Evolutionary conservation across 371 early-diverging fungal species (phyloP).

Genomic region (Mortierella sp.): DNA sequence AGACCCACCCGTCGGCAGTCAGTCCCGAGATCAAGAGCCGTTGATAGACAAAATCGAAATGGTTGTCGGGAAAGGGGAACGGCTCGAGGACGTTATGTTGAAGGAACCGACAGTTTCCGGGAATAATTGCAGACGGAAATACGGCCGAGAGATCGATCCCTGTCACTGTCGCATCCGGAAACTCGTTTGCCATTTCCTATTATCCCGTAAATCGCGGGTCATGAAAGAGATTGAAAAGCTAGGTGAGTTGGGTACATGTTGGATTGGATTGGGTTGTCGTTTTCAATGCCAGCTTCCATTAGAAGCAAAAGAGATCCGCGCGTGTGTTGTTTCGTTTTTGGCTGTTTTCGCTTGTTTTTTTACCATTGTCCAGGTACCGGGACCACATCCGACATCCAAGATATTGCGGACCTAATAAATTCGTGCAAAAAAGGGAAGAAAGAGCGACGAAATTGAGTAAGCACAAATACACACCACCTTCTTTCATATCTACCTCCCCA

Average conservation of each 20-base stretch:
- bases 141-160: slow-evolving; percentile 47
- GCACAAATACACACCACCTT: neutral
- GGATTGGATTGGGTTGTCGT: neutral
- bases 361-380: slow-evolving; percentile 55
- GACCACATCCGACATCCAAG: slow-evolving; percentile 49
- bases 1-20: slow-evolving; percentile 61
- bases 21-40: slow-evolving; percentile 64
- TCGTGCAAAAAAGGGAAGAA: neutral
- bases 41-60: slow-evolving; percentile 75
- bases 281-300: neutral
- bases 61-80: slow-evolving; percentile 61
- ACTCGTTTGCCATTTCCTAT: slow-evolving; percentile 54
- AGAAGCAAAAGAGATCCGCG: too few relatives aligned
- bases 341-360: neutral
- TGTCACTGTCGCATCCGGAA: slow-evolving; percentile 41
- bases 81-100: slow-evolving; percentile 38
- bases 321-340: too few relatives aligned
- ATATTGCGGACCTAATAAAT: slow-evolving; percentile 30
- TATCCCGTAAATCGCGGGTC: too few relatives aligned
- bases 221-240: too few relatives aligned
- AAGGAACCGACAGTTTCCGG: slow-evolving; percentile 40
- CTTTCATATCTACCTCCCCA: neutral
- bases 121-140: slow-evolving; percentile 47
- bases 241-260: neutral
- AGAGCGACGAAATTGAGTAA: neutral